These are phyloP conservation scores for Yamadazyma mexicana DNA, from an alignment of 1,139 yeast genomes.

Conservation along the genomic window DNA sequence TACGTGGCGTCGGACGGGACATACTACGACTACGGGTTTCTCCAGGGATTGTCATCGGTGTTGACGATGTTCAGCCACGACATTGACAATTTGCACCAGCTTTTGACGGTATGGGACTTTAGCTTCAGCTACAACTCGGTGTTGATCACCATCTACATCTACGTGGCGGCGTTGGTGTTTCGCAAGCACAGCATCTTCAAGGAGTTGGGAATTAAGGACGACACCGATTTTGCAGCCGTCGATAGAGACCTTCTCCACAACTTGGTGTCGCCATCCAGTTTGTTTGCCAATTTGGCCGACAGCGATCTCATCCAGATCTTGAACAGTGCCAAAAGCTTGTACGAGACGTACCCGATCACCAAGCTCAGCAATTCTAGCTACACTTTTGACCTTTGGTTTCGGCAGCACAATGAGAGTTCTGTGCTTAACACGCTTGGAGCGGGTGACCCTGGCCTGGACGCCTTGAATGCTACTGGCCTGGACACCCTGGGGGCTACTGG, in stretches of 20 bases:
- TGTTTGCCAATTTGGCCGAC: conserved; percentile 32
- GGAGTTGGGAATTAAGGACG: conserved; percentile 18
- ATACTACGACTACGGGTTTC: conserved; percentile 48
- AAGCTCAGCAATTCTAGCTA: conserved; percentile 22
- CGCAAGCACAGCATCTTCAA: conserved; percentile 42
- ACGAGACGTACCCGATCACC: conserved; percentile 28
- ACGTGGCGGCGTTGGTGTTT: conserved; percentile 49
- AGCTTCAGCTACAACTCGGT: conserved; percentile 50
- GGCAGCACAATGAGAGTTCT: conserved; percentile 27
- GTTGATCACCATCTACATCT: conserved; percentile 51
- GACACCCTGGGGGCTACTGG: background rate
- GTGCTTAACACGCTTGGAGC: conserved; percentile 15
- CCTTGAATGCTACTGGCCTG: background rate
- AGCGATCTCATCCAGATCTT: conserved; percentile 38
- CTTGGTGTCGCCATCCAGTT: conserved; percentile 33
- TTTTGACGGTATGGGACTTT: conserved; percentile 64
- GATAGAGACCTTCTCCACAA: conserved; percentile 49
- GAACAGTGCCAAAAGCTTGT: conserved; percentile 29
- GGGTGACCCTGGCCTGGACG: background rate
- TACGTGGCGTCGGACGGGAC: conserved; percentile 27
- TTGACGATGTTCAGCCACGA: conserved; percentile 83
- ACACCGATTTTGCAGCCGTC: conserved; percentile 19
- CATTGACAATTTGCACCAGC: conserved; percentile 46
- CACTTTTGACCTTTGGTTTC: conserved; percentile 40
- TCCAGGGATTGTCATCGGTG: conserved; percentile 68